These are phyloP conservation scores for Cercophora samala DNA, from an alignment of 495 filamentous ascomycete genomes.

Conservation along the genomic window DNA sequence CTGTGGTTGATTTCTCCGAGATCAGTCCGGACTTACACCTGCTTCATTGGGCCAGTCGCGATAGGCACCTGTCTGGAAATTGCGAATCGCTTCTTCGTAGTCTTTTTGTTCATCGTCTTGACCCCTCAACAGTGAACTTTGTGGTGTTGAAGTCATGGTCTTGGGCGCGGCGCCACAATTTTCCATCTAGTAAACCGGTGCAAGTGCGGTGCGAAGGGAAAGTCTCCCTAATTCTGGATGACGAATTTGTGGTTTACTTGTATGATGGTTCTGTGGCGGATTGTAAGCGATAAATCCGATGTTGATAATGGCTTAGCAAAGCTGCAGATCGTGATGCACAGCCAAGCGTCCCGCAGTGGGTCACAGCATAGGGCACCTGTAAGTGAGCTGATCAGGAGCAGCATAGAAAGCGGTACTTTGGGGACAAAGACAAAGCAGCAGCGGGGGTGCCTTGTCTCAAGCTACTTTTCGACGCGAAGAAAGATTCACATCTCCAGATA, in stretches of 20 bases:
- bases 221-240: too few relatives aligned
- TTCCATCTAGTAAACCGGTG: too few relatives aligned
- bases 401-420: too few relatives aligned
- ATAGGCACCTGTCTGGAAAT: constrained; percentile 9
- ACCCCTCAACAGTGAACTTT: neutral
- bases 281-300: constrained; percentile 9
- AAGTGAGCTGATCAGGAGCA: too few relatives aligned
- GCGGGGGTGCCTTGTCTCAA: too few relatives aligned
- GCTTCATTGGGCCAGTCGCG: constrained; percentile 46
- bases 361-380: too few relatives aligned
- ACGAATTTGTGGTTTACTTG: neutral
- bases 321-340: neutral
- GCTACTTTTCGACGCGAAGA: too few relatives aligned
- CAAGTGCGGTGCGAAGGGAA: too few relatives aligned
- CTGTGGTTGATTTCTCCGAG: neutral
- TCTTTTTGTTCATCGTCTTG: neutral
- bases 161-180: too few relatives aligned
- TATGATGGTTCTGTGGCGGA: neutral
- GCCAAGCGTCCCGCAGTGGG: neutral
- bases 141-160: neutral
- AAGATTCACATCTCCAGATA: too few relatives aligned
- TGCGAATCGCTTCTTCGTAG: neutral
- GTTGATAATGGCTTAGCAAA: neutral
- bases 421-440: too few relatives aligned
- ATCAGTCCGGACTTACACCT: constrained; percentile 33